Evolutionary conservation across 768 basidiomycete genomes (phyloP).

Genomic region (Holtermannia corniformis): DNA sequence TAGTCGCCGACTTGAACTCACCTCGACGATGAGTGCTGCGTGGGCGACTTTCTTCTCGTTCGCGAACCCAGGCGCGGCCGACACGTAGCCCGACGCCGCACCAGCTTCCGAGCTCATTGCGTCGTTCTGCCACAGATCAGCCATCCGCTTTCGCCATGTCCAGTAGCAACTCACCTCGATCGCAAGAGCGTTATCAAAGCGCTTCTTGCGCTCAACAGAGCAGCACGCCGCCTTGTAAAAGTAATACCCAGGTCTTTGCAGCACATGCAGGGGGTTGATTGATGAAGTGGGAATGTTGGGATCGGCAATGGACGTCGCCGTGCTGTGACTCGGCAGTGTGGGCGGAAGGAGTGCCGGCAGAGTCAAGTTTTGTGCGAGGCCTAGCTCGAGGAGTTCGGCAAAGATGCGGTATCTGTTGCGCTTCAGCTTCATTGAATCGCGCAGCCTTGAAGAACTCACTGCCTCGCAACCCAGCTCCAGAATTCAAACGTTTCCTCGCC

Average conservation of each 20-base stretch:
- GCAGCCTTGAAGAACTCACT: conserved; percentile 49
- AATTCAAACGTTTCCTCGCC: conserved; percentile 94
- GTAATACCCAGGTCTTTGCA: conserved; percentile 89
- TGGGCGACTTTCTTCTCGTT: conserved; percentile 95
- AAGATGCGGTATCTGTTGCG: conserved; percentile 66
- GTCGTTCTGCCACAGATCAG: conserved; percentile 14
- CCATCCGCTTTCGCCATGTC: not conserved
- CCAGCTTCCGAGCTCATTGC: conserved; percentile 19
- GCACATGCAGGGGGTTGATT: conserved; percentile 65
- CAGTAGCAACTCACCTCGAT: conserved; percentile 47
- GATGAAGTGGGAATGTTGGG: conserved; percentile 54
- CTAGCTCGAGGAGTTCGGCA: conserved; percentile 82
- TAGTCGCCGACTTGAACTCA: conserved; percentile 31
- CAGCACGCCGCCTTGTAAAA: conserved; percentile 82
- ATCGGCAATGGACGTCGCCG: conserved; percentile 10
- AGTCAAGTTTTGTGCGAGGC: conserved; percentile 45
- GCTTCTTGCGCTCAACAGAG: conserved; percentile 62
- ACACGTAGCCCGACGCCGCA: conserved; percentile 20
- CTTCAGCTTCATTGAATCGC: not conserved
- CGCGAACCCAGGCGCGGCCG: conserved; percentile 57
- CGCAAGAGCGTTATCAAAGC: conserved; percentile 55
- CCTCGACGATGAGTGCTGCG: conserved; percentile 70
- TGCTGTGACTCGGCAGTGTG: conserved; percentile 20
- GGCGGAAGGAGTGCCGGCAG: conserved; percentile 31
- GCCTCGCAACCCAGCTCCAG: conserved; percentile 92